These are phyloP conservation scores for Arxiozyma bovina DNA, from an alignment of 1,139 yeast species.

Conservation along the genomic window DNA sequence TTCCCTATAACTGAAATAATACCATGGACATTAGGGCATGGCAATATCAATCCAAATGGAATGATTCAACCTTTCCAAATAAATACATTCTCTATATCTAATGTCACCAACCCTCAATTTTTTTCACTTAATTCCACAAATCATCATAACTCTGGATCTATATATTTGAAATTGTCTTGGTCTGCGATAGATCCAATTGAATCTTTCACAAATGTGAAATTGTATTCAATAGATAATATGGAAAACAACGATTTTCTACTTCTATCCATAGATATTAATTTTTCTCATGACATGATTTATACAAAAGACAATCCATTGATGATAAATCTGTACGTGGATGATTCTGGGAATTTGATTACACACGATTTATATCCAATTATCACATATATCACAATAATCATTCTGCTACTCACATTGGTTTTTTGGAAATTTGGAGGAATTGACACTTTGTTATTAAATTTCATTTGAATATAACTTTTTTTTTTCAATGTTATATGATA, in stretches of 20 bases:
- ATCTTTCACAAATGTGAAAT: neutral
- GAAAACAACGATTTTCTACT: neutral
- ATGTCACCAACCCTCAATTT: neutral
- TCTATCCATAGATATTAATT: neutral
- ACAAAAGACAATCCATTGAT: neutral
- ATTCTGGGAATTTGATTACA: neutral
- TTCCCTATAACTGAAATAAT: neutral
- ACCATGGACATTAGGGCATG: neutral
- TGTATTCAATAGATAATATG: neutral
- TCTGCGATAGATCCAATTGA: conserved; percentile 1
- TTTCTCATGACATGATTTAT: neutral
- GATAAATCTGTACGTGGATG: neutral
- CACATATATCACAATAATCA: neutral
- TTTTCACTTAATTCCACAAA: neutral
- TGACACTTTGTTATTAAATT: neutral
- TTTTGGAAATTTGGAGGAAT: neutral
- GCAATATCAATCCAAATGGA: neutral
- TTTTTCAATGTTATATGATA: no score
- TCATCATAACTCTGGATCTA: neutral
- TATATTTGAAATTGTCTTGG: conserved; percentile 1
- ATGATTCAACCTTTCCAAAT: neutral
- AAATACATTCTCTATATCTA: neutral
- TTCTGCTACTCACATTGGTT: neutral
- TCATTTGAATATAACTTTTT: neutral
- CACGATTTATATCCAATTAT: neutral